phyloP scores from a whole-genome alignment of 805 yeast species.

The Candida arabinofermentans region DNA sequence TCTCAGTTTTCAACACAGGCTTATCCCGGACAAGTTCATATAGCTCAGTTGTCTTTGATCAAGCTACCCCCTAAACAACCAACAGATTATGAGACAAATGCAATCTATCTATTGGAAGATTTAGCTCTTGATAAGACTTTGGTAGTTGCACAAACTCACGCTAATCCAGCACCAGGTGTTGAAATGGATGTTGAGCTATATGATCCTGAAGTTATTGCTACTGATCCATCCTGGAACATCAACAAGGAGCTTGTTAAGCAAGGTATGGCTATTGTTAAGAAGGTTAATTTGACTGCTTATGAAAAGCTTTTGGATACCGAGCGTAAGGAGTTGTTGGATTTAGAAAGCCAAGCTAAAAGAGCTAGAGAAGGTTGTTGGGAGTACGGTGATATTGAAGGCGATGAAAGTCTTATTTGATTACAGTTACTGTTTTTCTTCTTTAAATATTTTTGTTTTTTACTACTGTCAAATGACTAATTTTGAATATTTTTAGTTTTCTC shows the following conservation, averaged over 20 bases:
- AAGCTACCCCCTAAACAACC: slow-evolving; percentile 55
- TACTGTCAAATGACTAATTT: neutral
- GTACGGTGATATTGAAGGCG: slow-evolving; percentile 66
- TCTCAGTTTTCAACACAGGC: slow-evolving; percentile 37
- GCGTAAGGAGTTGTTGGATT: slow-evolving; percentile 35
- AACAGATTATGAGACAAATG: slow-evolving; percentile 51
- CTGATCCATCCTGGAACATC: slow-evolving; percentile 53
- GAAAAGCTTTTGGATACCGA: slow-evolving; percentile 36
- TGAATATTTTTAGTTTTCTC: too few relatives aligned
- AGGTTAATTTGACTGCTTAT: slow-evolving; percentile 29
- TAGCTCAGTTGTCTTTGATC: slow-evolving; percentile 49
- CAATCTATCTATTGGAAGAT: slow-evolving; percentile 51
- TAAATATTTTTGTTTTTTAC: neutral
- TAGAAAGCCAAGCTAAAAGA: slow-evolving; percentile 47
- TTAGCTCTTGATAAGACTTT: slow-evolving; percentile 47
- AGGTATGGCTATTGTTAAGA: slow-evolving; percentile 57
- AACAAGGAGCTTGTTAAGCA: slow-evolving; percentile 54
- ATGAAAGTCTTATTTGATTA: slow-evolving; percentile 30
- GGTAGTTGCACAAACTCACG: slow-evolving; percentile 49
- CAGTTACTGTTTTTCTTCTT: neutral
- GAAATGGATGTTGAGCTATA: slow-evolving; percentile 52
- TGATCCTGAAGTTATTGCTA: slow-evolving; percentile 50
- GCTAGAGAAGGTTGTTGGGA: slow-evolving; percentile 67
- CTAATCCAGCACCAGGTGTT: slow-evolving; percentile 34
- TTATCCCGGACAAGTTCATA: slow-evolving; percentile 51